phyloP scores from a whole-genome alignment of 345 rosid species.

The Eucalyptus paniculata region DNA sequence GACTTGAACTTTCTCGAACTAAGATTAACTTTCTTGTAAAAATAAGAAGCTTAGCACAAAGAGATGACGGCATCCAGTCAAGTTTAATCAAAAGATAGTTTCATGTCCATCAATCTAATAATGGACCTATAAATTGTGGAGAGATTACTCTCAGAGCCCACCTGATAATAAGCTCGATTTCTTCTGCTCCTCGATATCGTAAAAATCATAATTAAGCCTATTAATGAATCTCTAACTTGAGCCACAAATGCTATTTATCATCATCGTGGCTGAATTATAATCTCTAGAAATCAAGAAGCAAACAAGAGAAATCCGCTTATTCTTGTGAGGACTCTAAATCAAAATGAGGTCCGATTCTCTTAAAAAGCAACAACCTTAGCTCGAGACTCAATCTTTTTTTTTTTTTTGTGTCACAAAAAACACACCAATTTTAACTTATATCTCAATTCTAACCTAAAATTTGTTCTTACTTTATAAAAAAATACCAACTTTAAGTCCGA shows the following conservation, averaged over 20 bases:
- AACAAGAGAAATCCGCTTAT: background rate
- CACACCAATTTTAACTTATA: background rate
- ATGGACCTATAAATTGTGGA: background rate
- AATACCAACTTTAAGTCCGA: background rate
- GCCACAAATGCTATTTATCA: background rate
- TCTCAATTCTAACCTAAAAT: background rate
- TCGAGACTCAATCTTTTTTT: background rate
- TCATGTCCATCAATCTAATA: background rate
- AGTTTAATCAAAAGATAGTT: background rate
- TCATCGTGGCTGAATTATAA: background rate
- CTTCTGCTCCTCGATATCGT: background rate
- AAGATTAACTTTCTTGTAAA: background rate
- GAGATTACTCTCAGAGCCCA: background rate
- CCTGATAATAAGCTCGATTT: background rate
- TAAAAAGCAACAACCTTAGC: background rate
- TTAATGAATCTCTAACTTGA: background rate
- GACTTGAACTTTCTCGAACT: background rate
- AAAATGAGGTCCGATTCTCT: background rate
- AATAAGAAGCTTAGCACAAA: background rate
- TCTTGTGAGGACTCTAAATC: background rate
- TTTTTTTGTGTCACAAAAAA: background rate
- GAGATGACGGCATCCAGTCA: background rate
- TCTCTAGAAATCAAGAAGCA: background rate
- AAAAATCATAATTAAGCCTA: background rate
- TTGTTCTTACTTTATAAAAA: background rate